These are phyloP conservation scores for Lathyrus oleraceus DNA, from an alignment of 306 rosid genomes.

Conservation along the genomic window DNA sequence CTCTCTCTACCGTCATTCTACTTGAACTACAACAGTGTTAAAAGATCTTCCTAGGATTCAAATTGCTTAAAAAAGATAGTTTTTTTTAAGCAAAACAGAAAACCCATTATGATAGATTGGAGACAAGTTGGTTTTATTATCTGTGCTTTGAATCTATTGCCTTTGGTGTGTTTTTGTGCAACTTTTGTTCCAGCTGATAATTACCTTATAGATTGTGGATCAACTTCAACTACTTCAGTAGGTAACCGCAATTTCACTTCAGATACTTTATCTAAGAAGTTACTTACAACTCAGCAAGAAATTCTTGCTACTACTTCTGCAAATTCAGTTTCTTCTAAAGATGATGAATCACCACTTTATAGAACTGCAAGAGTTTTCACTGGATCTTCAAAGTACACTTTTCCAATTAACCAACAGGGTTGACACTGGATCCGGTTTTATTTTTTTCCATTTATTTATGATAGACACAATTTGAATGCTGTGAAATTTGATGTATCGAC, in stretches of 20 bases:
- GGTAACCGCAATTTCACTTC: too few species aligned
- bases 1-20: not conserved
- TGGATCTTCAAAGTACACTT: constrained; percentile 64
- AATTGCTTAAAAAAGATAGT: constrained; percentile 24
- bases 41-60: constrained; percentile 33
- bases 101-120: constrained; percentile 41
- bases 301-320: too few species aligned
- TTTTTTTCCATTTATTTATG: constrained; percentile 59
- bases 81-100: not conserved
- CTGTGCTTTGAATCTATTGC: too few species aligned
- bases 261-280: too few species aligned
- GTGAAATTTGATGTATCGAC: constrained; percentile 64
- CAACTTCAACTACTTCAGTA: too few species aligned
- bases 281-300: too few species aligned
- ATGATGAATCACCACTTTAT: too few species aligned
- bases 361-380: too few species aligned
- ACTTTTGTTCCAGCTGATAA: too few species aligned
- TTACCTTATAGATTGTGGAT: too few species aligned
- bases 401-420: constrained; percentile 54
- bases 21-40: not conserved
- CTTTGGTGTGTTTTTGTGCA: too few species aligned
- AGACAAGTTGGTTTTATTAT: constrained; percentile 43
- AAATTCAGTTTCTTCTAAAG: too few species aligned
- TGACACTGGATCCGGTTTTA: constrained; percentile 95
- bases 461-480: constrained; percentile 47